Percentiles rank a stretch among this genome's conserved stretches.
Conservation (phyloP, 768 basidiomycete genomes). For the Leccinum fibrillosum region DNA sequence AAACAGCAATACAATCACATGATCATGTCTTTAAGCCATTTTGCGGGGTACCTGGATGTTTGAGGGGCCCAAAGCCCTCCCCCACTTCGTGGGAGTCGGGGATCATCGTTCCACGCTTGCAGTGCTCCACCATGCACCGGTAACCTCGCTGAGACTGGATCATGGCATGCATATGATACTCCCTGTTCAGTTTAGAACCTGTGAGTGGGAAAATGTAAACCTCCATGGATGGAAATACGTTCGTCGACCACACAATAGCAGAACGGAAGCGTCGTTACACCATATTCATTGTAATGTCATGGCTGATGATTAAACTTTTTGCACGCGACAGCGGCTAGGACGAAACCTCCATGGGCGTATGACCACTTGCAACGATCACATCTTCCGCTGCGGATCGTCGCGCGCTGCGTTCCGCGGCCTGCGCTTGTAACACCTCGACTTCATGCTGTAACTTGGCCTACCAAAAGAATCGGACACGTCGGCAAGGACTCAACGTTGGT, state of each 20-base stretch:
- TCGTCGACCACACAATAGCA: not conserved
- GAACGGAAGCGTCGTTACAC: not conserved
- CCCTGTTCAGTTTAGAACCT: not conserved
- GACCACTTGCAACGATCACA: slow-evolving; percentile 29
- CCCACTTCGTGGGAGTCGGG: too few relatives aligned
- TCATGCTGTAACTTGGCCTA: slow-evolving; percentile 60
- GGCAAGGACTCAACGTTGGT: not conserved
- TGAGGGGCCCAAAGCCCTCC: too few relatives aligned
- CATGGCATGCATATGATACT: too few relatives aligned
- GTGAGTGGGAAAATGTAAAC: not conserved
- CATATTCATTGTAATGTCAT: not conserved
- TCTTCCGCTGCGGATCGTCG: slow-evolving; percentile 28
- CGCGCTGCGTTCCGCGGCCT: slow-evolving; percentile 44
- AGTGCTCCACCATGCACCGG: too few relatives aligned
- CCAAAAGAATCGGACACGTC: not conserved
- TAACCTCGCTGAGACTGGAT: too few relatives aligned
- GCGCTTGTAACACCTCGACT: slow-evolving; percentile 51
- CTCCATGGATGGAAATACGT: not conserved
- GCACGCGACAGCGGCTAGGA: slow-evolving; percentile 5
- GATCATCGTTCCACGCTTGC: too few relatives aligned
- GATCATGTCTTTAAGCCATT: too few relatives aligned
- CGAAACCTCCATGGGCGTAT: slow-evolving; percentile 29
- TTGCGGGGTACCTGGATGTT: too few relatives aligned
- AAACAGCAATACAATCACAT: too few relatives aligned
- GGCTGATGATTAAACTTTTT: not conserved